phyloP scores from a whole-genome alignment of 805 yeast species.

The Cyberlindnera maritima region DNA sequence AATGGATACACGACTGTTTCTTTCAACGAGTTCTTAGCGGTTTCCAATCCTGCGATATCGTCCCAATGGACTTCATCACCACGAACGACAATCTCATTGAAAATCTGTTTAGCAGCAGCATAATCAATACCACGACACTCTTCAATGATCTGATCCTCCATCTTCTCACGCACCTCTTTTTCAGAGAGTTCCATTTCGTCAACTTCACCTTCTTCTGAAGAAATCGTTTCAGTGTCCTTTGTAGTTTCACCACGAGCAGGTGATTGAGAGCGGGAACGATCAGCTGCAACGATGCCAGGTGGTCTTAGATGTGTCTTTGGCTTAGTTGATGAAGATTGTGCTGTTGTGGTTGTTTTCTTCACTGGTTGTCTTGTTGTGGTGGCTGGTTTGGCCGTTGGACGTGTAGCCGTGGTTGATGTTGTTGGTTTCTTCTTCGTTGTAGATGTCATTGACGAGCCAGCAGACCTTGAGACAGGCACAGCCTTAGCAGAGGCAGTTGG shows the following conservation, averaged over 20 bases:
- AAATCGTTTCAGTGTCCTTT: conserved; percentile 26
- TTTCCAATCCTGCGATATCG: conserved; percentile 89
- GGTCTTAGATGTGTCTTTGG: conserved; percentile 8
- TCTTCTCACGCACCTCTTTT: conserved; percentile 28
- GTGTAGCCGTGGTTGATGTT: conserved; percentile 1
- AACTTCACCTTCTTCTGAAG: conserved; percentile 18
- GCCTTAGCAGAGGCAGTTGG: conserved; percentile 11
- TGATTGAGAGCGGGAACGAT: conserved; percentile 22
- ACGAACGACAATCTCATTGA: conserved; percentile 83
- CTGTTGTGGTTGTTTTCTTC: neutral
- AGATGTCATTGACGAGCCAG: conserved; percentile 7
- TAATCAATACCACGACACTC: conserved; percentile 69
- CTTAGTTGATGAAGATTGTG: neutral
- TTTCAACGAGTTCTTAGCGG: conserved; percentile 83
- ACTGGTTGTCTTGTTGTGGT: conserved; percentile 5
- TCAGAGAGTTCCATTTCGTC: conserved; percentile 27
- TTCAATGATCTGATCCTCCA: conserved; percentile 31
- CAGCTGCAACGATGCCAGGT: neutral
- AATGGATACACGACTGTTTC: conserved; percentile 98
- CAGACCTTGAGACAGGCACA: conserved; percentile 4
- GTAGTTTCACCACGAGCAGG: conserved; percentile 17
- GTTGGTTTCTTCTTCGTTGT: conserved; percentile 8
- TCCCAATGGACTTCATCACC: conserved; percentile 97
- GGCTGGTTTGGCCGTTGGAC: neutral
- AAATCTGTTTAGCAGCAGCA: conserved; percentile 74